These are phyloP conservation scores for Heliophila coronopifolia DNA, from an alignment of 441 rosid genomes.

Conservation along the genomic window DNA sequence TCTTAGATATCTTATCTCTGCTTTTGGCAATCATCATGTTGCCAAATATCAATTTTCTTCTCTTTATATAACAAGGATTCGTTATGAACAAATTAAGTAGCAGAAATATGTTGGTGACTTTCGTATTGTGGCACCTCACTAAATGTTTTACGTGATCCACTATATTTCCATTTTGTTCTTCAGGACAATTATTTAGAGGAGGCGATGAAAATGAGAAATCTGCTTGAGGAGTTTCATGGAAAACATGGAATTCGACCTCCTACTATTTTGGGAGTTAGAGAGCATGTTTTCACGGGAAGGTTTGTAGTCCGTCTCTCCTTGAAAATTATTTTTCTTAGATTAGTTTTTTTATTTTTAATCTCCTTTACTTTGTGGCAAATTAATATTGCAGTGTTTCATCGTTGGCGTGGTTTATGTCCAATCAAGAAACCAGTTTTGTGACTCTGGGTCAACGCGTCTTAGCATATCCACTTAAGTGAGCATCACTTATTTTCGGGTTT, in stretches of 20 bases:
- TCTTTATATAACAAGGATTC: constrained; percentile 2
- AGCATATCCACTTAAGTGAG: constrained; percentile 94
- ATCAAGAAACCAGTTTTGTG: constrained; percentile 98
- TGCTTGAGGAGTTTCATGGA: constrained; percentile 79
- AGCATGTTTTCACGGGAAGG: constrained; percentile 96
- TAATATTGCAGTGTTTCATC: constrained; percentile 81
- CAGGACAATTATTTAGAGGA: constrained; percentile 96
- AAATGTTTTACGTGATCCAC: constrained; percentile 10
- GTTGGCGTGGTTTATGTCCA: constrained; percentile 97
- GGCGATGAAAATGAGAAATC: constrained; percentile 96
- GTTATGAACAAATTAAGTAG: constrained; percentile 8
- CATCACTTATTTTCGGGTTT: neutral
- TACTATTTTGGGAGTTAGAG: constrained; percentile 93
- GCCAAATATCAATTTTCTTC: neutral
- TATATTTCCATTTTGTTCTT: constrained; percentile 24
- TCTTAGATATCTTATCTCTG: constrained; percentile 8
- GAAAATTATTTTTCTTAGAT: neutral
- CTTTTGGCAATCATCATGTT: constrained; percentile 7
- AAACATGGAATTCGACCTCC: constrained; percentile 92
- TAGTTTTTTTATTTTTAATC: constrained; percentile 13
- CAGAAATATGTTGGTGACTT: constrained; percentile 1
- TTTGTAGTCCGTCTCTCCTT: constrained; percentile 24
- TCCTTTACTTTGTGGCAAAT: constrained; percentile 24
- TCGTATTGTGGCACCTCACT: neutral
- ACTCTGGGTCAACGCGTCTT: constrained; percentile 92